Conservation (phyloP, 495 filamentous ascomycete genomes). For the Aspergillus egyptiacus region DNA sequence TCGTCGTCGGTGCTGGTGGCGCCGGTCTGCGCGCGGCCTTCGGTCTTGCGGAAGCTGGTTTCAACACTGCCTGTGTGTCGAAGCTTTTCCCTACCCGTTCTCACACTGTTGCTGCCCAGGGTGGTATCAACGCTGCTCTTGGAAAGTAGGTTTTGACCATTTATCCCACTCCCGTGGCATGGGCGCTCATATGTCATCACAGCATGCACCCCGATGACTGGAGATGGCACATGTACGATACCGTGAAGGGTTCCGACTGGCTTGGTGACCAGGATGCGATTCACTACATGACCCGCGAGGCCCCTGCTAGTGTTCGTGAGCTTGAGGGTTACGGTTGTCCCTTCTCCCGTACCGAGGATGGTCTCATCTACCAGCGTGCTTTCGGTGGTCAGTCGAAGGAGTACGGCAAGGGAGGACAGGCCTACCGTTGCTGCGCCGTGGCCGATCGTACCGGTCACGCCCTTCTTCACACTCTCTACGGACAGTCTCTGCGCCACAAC, state of each 20-base stretch:
- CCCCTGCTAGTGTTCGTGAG: constrained; percentile 85
- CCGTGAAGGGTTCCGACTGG: constrained; percentile 98
- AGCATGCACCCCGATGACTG: constrained; percentile 88
- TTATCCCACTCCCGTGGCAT: neutral
- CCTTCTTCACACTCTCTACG: constrained; percentile 94
- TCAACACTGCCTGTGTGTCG: constrained; percentile 97
- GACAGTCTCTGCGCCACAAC: constrained; percentile 93
- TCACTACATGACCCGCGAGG: constrained; percentile 98
- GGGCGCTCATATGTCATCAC: constrained; percentile 9
- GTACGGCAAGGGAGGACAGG: constrained; percentile 92
- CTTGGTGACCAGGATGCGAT: constrained; percentile 98
- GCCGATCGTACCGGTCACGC: constrained; percentile 95
- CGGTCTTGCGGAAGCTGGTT: constrained; percentile 93
- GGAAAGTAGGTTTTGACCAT: constrained; percentile 57
- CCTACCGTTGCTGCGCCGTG: constrained; percentile 91
- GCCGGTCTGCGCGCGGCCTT: constrained; percentile 92
- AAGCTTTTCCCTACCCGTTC: constrained; percentile 95
- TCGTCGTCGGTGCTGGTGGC: constrained; percentile 93
- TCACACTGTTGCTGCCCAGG: constrained; percentile 93
- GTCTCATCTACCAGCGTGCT: constrained; percentile 95
- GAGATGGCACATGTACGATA: constrained; percentile 99
- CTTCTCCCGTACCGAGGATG: constrained; percentile 95
- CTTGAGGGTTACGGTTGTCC: constrained; percentile 97
- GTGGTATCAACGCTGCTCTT: constrained; percentile 65
- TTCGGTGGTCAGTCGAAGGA: constrained; percentile 96